These are phyloP conservation scores for Debaryomyces udenii DNA, from an alignment of 1,139 yeast genomes.

Conservation along the genomic window DNA sequence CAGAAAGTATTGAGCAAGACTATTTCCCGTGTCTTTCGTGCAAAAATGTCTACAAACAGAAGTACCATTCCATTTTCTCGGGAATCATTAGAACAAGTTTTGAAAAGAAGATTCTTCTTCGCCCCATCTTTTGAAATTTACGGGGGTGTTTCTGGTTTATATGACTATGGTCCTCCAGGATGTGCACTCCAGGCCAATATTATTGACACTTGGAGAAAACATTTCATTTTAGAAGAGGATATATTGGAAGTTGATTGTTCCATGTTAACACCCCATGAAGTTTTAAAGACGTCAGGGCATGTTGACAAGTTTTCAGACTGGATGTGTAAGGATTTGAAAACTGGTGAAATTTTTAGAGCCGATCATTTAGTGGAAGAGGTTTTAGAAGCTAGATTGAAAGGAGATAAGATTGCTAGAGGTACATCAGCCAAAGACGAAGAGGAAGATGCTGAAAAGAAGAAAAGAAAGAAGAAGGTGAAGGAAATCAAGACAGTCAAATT, in stretches of 20 bases:
- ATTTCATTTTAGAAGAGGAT: slow-evolving; percentile 95
- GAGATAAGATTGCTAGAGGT: slow-evolving; percentile 96
- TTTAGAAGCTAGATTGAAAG: slow-evolving; percentile 90
- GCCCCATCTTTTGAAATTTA: slow-evolving; percentile 97
- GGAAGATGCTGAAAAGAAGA: slow-evolving; percentile 74
- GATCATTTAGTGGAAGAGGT: slow-evolving; percentile 98
- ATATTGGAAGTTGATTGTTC: slow-evolving; percentile 99
- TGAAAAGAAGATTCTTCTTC: slow-evolving; percentile 93
- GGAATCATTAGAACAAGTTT: slow-evolving; percentile 84
- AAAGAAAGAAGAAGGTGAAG: slow-evolving; percentile 94
- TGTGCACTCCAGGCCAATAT: slow-evolving; percentile 97
- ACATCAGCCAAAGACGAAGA: slow-evolving; percentile 53
- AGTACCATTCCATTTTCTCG: slow-evolving; percentile 62
- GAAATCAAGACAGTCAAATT: slow-evolving; percentile 87
- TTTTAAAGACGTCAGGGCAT: slow-evolving; percentile 97
- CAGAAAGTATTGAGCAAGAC: slow-evolving; percentile 10
- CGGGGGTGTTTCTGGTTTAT: slow-evolving; percentile 98
- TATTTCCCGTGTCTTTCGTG: slow-evolving; percentile 11
- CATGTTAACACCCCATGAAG: slow-evolving; percentile 97
- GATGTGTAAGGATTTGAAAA: slow-evolving; percentile 96
- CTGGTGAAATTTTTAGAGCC: slow-evolving; percentile 98
- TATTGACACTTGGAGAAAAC: slow-evolving; percentile 95
- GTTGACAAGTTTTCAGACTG: slow-evolving; percentile 99
- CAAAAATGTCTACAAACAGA: slow-evolving; percentile 34
- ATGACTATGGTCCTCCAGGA: slow-evolving; percentile 99